Percentiles rank a stretch among this genome's conserved stretches.
phyloP scores from a whole-genome alignment of 768 basidiomycete species.

The Lactifluus rugatus region DNA sequence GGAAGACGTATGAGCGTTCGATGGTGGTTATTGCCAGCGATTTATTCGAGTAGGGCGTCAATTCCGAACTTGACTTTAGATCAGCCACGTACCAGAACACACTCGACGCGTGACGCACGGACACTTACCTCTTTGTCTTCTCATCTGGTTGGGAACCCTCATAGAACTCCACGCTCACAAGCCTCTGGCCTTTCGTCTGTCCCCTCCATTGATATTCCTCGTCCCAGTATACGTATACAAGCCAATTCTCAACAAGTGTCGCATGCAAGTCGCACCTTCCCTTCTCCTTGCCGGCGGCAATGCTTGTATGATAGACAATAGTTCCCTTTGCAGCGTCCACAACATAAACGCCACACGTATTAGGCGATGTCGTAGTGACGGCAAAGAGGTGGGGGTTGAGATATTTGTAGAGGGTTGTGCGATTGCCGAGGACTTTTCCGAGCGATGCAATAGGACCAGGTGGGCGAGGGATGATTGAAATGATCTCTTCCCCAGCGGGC shows the following conservation, averaged over 20 bases:
- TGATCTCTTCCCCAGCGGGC: slow-evolving; percentile 47
- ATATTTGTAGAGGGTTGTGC: slow-evolving; percentile 89
- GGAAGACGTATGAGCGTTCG: slow-evolving; percentile 63
- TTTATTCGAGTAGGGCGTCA: slow-evolving; percentile 46
- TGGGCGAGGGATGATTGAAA: slow-evolving; percentile 38
- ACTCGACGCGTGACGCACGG: background rate
- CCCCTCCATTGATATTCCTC: slow-evolving; percentile 37
- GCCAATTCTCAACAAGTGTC: slow-evolving; percentile 79
- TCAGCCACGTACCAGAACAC: background rate
- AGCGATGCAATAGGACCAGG: slow-evolving; percentile 58
- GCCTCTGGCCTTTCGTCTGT: slow-evolving; percentile 53
- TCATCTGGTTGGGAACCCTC: slow-evolving; percentile 63
- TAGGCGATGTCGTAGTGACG: slow-evolving; percentile 39
- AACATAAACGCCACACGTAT: slow-evolving; percentile 57
- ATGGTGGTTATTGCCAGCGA: slow-evolving; percentile 45
- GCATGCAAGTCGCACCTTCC: slow-evolving; percentile 57
- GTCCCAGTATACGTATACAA: slow-evolving; percentile 82
- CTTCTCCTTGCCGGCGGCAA: slow-evolving; percentile 35
- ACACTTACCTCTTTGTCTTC: slow-evolving; percentile 55
- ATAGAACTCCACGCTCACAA: slow-evolving; percentile 84
- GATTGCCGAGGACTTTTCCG: slow-evolving; percentile 80
- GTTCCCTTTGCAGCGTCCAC: slow-evolving; percentile 76
- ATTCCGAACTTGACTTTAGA: slow-evolving; percentile 36
- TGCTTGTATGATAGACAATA: slow-evolving; percentile 52
- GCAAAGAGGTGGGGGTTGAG: slow-evolving; percentile 73